Percentiles rank a stretch among this genome's conserved stretches.
phyloP scores from a whole-genome alignment of 108 stramenopile species.

The Mayamaea pseudoterrestris region DNA sequence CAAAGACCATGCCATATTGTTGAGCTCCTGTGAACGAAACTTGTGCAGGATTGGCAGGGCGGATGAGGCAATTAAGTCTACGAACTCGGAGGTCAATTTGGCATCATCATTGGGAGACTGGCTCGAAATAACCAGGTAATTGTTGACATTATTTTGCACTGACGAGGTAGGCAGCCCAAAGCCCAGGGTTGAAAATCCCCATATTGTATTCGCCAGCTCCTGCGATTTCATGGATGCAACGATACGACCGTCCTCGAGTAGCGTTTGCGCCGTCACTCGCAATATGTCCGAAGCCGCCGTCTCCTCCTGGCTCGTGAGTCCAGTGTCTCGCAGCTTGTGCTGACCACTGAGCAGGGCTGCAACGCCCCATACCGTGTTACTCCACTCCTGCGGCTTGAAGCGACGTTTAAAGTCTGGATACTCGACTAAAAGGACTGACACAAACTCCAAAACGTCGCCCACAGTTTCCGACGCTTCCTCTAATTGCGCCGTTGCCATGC shows the following conservation, averaged over 20 bases:
- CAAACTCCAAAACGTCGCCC: conserved; percentile 33
- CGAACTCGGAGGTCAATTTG: conserved; percentile 19
- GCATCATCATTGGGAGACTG: conserved; percentile 43
- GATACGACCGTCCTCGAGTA: not conserved
- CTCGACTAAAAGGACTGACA: conserved; percentile 42
- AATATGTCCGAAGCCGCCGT: conserved; percentile 40
- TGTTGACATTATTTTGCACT: conserved; percentile 21
- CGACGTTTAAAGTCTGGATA: conserved; percentile 26
- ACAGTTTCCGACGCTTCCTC: conserved; percentile 16
- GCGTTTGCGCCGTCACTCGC: conserved; percentile 29
- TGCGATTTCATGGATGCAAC: not conserved
- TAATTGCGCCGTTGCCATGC: conserved; percentile 56
- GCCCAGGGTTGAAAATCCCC: conserved; percentile 68
- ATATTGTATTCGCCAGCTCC: conserved; percentile 27
- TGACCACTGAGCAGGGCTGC: conserved; percentile 42
- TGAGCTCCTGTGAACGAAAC: conserved; percentile 65
- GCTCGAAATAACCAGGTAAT: conserved; percentile 42
- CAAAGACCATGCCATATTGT: conserved; percentile 67
- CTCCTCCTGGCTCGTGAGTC: conserved; percentile 2
- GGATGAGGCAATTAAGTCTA: conserved; percentile 26
- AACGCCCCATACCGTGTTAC: conserved; percentile 62
- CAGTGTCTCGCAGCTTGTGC: conserved; percentile 12
- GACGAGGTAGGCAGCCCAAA: conserved; percentile 41
- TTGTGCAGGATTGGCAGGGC: conserved; percentile 25
- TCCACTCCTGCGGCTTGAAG: conserved; percentile 74